Evolutionary conservation across 352 stramenopile species (phyloP), one percentile per base, ranked within the genome.

Genomic region (Phytopythium chamaehyphon): DNA sequence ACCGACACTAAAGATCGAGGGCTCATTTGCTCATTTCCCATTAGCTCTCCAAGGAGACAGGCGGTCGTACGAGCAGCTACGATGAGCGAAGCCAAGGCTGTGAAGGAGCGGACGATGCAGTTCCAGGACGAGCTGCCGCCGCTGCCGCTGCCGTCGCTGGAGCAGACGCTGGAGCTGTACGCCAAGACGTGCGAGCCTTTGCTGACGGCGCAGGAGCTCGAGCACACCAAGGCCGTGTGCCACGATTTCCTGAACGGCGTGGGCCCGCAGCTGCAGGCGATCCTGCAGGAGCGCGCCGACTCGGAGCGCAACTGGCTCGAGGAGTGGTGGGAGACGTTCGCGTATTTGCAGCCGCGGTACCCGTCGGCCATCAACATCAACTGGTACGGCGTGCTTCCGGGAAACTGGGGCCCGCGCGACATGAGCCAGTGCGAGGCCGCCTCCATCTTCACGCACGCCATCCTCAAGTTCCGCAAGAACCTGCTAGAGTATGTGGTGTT

Each of bases 291-390:
- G 55, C 79, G 83, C 19, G 86, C 85, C 19, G 76, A 87, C 59
- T 75, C 72, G 50, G 82, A 93, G 64, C 81, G 80, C 58, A 96
- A 96, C 61, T 96, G 86, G 86, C 59, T 96, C 47, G 84, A 98
- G 60, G 75, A 97, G 42, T 99, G 96, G 95, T 98, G 95, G 95
- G 97, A 98, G 71, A 96, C 92, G 3, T 86, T 97, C 33, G 96
- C 87, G 54, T 99, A 99, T 76, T 57, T 99, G 52, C 88, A 98
- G 64, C 86, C 83, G 57, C 79, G 84, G 18, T 97, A 98, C 66
- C 93, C 95, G 45, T 95, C 96, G 36, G 91, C 96, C 18, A 93
- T 98, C 62, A 99, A 99, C 66, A 94, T 99, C 55, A 98, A 95
- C 54, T 99, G 97, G 84, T 98, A 98, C 72, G 97, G 97, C 66